phyloP scores from a whole-genome alignment of 352 stramenopile species.

The Phytopythium kandeliae region DNA sequence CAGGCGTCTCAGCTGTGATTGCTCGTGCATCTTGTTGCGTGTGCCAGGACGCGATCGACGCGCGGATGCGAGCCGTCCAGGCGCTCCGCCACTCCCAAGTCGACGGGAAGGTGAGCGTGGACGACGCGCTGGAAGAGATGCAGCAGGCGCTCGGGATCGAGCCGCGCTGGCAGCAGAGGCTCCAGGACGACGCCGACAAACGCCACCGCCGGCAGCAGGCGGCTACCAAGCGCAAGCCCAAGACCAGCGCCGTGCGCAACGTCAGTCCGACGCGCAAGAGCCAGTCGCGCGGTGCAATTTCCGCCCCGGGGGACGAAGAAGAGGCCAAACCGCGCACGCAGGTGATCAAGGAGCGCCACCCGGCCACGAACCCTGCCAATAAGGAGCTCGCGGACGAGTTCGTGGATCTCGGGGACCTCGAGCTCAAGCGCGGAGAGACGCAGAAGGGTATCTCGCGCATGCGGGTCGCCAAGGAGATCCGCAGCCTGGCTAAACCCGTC shows the following conservation, averaged over 20 bases:
- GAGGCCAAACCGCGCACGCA: conserved; percentile 11
- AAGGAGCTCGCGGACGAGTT: conserved; percentile 36
- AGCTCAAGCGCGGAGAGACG: conserved; percentile 24
- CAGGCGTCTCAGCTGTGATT: not conserved
- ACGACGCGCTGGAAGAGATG: conserved; percentile 53
- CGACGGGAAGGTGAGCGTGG: conserved; percentile 34
- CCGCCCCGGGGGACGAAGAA: not conserved
- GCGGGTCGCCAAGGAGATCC: conserved; percentile 34
- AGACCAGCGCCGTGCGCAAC: not conserved
- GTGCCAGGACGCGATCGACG: conserved; percentile 34
- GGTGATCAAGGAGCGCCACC: conserved; percentile 29
- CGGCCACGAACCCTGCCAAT: conserved; percentile 26
- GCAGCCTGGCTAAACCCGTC: conserved; percentile 17
- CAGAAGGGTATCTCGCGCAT: conserved; percentile 38
- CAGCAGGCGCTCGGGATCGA: conserved; percentile 50
- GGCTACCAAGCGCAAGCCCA: conserved; percentile 11
- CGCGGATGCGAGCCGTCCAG: conserved; percentile 27
- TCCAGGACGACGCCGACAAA: conserved; percentile 33
- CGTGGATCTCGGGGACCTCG: conserved; percentile 28
- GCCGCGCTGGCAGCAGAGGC: conserved; percentile 41
- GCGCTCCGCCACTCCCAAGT: conserved; percentile 31
- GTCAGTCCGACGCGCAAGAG: not conserved
- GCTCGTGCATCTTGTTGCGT: not conserved
- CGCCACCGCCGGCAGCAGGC: conserved; percentile 25
- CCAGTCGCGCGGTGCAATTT: not conserved